These are phyloP conservation scores for Penicillium sp. DNA, from an alignment of 2,329 filamentous ascomycete species.

Conservation along the genomic window DNA sequence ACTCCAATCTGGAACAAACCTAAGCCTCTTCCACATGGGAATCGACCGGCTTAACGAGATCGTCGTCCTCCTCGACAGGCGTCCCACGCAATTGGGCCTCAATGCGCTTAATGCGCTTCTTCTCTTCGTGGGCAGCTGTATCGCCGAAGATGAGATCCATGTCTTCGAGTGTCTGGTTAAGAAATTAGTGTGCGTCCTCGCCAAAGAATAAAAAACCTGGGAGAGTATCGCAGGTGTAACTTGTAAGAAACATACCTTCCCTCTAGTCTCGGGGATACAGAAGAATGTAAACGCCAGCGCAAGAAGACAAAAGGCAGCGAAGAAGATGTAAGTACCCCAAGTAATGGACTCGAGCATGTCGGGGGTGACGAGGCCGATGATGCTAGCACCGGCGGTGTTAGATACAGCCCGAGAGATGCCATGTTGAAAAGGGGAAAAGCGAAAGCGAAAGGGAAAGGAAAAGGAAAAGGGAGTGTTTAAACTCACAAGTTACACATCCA, in stretches of 20 bases:
- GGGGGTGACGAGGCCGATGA: constrained; percentile 38
- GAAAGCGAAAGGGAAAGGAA: no score
- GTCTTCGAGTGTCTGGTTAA: constrained; percentile 50
- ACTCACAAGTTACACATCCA: constrained; percentile 42
- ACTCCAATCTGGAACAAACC: no score
- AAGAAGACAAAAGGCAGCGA: constrained; percentile 37
- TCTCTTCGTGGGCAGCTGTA: constrained; percentile 38
- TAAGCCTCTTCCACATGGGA: constrained; percentile 22
- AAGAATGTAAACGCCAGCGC: constrained; percentile 36
- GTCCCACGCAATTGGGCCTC: constrained; percentile 36
- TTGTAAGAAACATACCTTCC: constrained; percentile 32
- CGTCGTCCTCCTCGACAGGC: constrained; percentile 19
- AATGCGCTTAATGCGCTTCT: constrained; percentile 39
- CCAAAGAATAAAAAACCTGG: no score
- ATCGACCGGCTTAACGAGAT: constrained; percentile 21
- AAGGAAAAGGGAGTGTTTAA: no score
- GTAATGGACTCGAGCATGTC: constrained; percentile 39
- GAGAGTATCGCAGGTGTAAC: no score
- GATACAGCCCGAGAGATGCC: not conserved
- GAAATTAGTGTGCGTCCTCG: not conserved
- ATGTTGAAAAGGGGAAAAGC: not conserved
- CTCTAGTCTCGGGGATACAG: constrained; percentile 36
- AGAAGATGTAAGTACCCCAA: constrained; percentile 42
- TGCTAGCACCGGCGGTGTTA: constrained; percentile 18
- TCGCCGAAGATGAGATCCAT: constrained; percentile 51